Evolutionary conservation across 208 protist species (phyloP), one percentile per base, ranked within the genome.

Genomic region (Crithidia acanthocephali): DNA sequence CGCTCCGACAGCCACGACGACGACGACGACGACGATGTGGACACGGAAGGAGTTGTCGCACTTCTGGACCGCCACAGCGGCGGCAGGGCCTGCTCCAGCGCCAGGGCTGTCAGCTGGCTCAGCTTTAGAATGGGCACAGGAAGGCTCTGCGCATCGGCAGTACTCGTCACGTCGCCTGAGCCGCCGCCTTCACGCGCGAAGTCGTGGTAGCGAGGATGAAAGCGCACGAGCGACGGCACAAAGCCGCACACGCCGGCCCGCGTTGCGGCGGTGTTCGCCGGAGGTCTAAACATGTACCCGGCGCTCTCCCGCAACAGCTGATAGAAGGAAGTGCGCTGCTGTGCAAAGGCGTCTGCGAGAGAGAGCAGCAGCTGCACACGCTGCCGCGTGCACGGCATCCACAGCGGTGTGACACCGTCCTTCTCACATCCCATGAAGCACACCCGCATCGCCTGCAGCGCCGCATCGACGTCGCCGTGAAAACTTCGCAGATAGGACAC

Each of bases 201-300:
- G 64, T 95, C 90, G n/a, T 76, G 30, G 72, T 93, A 95, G 35
- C 90, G 90, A 2, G 71, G 76, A 52, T 93, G 87, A 22, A 93
- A 59, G 8, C 77, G 32, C 9, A 91, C 59, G 1, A 95, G 79
- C 25, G 44, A 62, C 13, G 83, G 65, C 42, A 95, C 67, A 52
- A 95, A 91, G 5, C 84, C 85, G 28, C 50, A 7, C 16, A 59
- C 28, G 15, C 33, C 57, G 2, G 28, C 48, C 0, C 33, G 20
- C 22, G 61, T 13, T 2, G 61, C 45, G n/a, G 35, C 50, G 18
- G 40, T 44, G 28, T 58, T 35, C 2, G 60, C 53, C 15, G 68
- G 65, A 5, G 62, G 62, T 25, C 62, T 32, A 47, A 93, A 95
- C 25, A 93, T 61, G 47, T 69, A 79, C 9, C 88, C 84, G 2